These are phyloP conservation scores for Aspergillus taichungensis DNA, from an alignment of 495 filamentous ascomycete genomes.

Conservation along the genomic window DNA sequence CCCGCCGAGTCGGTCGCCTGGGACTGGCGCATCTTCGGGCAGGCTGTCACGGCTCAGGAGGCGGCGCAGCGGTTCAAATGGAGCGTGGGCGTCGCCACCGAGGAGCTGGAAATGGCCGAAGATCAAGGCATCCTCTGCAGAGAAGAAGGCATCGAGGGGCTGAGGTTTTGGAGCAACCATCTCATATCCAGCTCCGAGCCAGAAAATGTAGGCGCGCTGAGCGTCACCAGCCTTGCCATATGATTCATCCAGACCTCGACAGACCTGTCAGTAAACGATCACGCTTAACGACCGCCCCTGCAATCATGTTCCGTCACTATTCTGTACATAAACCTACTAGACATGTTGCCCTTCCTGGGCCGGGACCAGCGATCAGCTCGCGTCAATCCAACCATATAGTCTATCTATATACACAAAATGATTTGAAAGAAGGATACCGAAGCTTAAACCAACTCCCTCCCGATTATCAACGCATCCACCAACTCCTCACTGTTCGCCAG, in stretches of 20 bases:
- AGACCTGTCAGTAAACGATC: too few relatives aligned
- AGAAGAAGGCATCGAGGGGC: constrained; percentile 74
- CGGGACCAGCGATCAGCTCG: too few relatives aligned
- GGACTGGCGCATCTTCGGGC: constrained; percentile 70
- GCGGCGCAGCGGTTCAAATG: constrained; percentile 87
- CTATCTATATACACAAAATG: too few relatives aligned
- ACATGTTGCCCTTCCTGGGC: too few relatives aligned
- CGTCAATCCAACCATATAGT: too few relatives aligned
- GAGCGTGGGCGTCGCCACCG: constrained; percentile 95
- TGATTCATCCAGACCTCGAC: neutral
- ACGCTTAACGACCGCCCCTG: too few relatives aligned
- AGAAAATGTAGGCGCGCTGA: constrained; percentile 2
- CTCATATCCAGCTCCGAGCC: constrained; percentile 14
- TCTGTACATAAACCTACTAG: too few relatives aligned
- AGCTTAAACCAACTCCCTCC: constrained; percentile 22
- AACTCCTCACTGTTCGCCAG: constrained; percentile 34
- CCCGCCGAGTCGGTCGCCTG: constrained; percentile 56
- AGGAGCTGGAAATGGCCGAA: constrained; percentile 96
- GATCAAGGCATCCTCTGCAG: constrained; percentile 75
- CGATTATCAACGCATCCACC: constrained; percentile 42
- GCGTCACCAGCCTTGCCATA: constrained; percentile 7
- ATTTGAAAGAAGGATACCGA: too few relatives aligned
- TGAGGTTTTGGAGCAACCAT: constrained; percentile 75
- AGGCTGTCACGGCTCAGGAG: constrained; percentile 83
- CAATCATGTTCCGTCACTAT: too few relatives aligned